Base-by-base conservation (phyloP, 352 stramenopile genomes). In the Aphanomyces stellatus region DNA sequence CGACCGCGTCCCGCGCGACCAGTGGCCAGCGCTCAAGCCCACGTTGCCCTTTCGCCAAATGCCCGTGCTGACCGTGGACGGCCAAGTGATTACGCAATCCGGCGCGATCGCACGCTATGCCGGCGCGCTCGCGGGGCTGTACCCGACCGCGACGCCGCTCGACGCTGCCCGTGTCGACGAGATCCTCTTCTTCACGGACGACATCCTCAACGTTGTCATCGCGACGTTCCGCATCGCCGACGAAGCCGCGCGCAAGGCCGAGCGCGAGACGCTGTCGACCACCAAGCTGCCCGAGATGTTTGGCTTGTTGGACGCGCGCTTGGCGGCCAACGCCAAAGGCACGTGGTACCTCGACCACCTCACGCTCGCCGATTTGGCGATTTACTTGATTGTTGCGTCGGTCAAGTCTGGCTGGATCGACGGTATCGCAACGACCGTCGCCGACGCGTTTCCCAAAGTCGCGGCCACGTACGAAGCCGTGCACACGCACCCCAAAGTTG, bases 51-150 rank as follows among this genome's bases (percentile, higher is more conserved):
- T 80, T 49, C 61, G 76, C 48, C 71, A 82, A 53, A 43, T 86
- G 2, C 73, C 81, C 7, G 72, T 81, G 35, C 53, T 81, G 24
- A 69, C 78, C 22, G 63, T 89, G 49, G 65, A 86, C 59, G 73
- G 73, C 1, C 57, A 75, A 3, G 53, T 72, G 17, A 66, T 88
- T 48, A 74, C 69, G 0, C 74, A 92, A 59, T 76, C 70, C 24
- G 69, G 77, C 11, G 74, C 77, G 4, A 83, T 91, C 31, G 69
- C 93, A 53, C 76, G 83, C 2, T 91, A 78, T 49, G 80, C 74
- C 5, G 87, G 87, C 4, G 74, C 79, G 0, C 66, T 88, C 41
- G 68, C 66, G 11, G 71, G 72, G 19, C 73, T 81, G 1, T 88
- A 87, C 37, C 74, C 78, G 10, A 27, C 62, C 4, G 74, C 53